Base-by-base conservation (phyloP, 2,329 filamentous ascomycete genomes). In the Trichophyton simii region DNA sequence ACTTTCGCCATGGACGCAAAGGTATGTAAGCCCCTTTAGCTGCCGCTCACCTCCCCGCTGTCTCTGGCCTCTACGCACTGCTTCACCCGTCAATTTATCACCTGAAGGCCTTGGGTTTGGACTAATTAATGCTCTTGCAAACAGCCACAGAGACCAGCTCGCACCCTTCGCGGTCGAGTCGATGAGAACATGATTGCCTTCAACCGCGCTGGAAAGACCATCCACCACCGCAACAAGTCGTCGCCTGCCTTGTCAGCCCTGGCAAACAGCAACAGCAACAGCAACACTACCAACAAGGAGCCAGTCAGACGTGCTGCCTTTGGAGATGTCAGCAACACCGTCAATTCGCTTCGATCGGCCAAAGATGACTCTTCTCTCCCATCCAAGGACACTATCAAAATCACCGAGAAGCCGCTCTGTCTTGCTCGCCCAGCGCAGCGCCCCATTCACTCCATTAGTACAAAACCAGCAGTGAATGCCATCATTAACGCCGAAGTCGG, bases 201-300 rank as follows among this genome's bases (percentile, higher is more conserved):
- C 50, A 62, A 60, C 54, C 70, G 72, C 60, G 65, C 78, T 63
- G 82, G 82, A 67, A 84, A 84, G 71, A 77, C 82, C 60, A 77
- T 91, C 64, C 89, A 95, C 68, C 86, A 90, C 68, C 87, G 87
- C 65, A 87, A 90, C 76, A 95, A 95, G 75, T 95, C 91, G 7
- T 85, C 81, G 38, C 84, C 73, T 73, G 87, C 75, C 75, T 82
- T 80, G 66, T 88, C 76, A 68, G 78, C 70, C 67, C 69, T 82
- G 63, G 71, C 80, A 44, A 57, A 31, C 20, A 57, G 57, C 3
- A 13, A 15, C 15, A 52, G 59, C 3, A 20, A n/a, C 15, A 42
- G 8, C 25, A 74, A 86, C 28, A 6, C 28, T 31, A 31, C 28
- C 28, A 31, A 6, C 65, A 89, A 86, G 73, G 80, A 80, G 60